Conservation (phyloP, 345 rosid species). For the Kandelia obovata region DNA sequence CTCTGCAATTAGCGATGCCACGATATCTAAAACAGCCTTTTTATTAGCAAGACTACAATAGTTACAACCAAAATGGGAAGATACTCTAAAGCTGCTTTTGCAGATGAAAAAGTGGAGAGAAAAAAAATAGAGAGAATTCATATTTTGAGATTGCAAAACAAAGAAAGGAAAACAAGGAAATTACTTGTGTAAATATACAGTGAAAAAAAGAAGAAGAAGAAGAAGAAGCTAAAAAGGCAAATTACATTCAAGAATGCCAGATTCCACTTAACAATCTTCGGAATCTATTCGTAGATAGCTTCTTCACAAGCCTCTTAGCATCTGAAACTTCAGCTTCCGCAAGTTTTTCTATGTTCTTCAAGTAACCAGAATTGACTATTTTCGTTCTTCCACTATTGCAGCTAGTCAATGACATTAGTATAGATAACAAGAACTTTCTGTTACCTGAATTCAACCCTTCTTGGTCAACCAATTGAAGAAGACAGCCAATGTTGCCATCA, state of each 20-base stretch:
- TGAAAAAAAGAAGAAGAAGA: neutral
- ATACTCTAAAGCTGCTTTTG: slow-evolving; percentile 28
- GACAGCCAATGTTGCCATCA: slow-evolving; percentile 52
- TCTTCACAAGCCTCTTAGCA: slow-evolving; percentile 81
- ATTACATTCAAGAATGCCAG: slow-evolving; percentile 57
- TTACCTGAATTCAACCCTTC: slow-evolving; percentile 55
- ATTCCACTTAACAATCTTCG: slow-evolving; percentile 67
- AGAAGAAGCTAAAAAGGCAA: slow-evolving; percentile 5
- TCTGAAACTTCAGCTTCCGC: slow-evolving; percentile 77
- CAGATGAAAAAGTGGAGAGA: neutral
- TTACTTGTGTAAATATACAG: slow-evolving; percentile 41
- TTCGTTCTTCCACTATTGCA: slow-evolving; percentile 75
- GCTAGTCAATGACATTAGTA: slow-evolving; percentile 61
- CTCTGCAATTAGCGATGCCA: slow-evolving; percentile 2
- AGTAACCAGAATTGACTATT: slow-evolving; percentile 65
- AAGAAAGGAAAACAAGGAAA: slow-evolving; percentile 19
- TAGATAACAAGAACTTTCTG: slow-evolving; percentile 61
- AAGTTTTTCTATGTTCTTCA: slow-evolving; percentile 80
- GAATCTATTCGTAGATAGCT: slow-evolving; percentile 64
- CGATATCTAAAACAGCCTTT: slow-evolving; percentile 33
- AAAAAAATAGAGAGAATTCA: slow-evolving; percentile 3
- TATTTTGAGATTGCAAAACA: slow-evolving; percentile 12
- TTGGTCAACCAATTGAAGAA: slow-evolving; percentile 60
- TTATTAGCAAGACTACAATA: slow-evolving; percentile 23
- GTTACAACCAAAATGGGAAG: slow-evolving; percentile 36